A percentile compares a stretch with the other conserved stretches of the same genome.
phyloP scores from a whole-genome alignment of 2,329 filamentous ascomycete genomes.

The Colletotrichum cereale region DNA sequence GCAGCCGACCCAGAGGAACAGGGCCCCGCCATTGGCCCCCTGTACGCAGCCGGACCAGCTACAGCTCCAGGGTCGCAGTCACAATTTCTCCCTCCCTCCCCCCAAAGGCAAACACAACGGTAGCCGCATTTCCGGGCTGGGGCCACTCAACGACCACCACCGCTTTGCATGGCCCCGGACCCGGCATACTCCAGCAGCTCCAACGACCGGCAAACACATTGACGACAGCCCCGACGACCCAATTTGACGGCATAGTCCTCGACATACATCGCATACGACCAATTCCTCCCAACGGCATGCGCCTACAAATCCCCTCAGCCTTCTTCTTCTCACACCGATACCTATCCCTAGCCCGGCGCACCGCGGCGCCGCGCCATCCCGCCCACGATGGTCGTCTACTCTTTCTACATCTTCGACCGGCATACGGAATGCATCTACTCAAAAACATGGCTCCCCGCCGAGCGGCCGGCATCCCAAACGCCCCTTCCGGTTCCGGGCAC shows the following conservation, averaged over 20 bases:
- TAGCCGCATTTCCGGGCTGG: conserved; percentile 23
- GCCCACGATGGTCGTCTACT: conserved; percentile 87
- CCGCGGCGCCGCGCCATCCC: conserved; percentile 10
- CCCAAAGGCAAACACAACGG: conserved; percentile 11
- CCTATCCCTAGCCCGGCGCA: conserved; percentile 5
- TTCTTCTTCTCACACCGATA: background rate
- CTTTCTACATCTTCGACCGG: conserved; percentile 98
- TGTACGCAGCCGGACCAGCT: conserved; percentile 17
- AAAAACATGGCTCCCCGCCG: conserved; percentile 78
- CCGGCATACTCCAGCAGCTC: conserved; percentile 12
- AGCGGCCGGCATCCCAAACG: conserved; percentile 56
- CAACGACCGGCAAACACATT: background rate
- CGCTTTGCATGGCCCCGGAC: conserved; percentile 2
- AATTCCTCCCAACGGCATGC: conserved; percentile 12
- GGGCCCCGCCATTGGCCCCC: conserved; percentile 24
- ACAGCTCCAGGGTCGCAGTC: conserved; percentile 28
- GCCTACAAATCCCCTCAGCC: conserved; percentile 11
- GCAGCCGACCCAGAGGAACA: background rate
- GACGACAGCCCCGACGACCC: background rate
- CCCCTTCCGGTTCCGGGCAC: conserved; percentile 52
- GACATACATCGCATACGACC: background rate
- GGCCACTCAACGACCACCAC: conserved; percentile 17
- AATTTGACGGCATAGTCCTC: background rate
- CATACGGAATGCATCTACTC: conserved; percentile 99
- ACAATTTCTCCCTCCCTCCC: conserved; percentile 11